Percentiles rank a stretch among this genome's conserved stretches.
Conservation (phyloP, 2,329 filamentous ascomycete species). For the Beauveria pseudobassiana region DNA sequence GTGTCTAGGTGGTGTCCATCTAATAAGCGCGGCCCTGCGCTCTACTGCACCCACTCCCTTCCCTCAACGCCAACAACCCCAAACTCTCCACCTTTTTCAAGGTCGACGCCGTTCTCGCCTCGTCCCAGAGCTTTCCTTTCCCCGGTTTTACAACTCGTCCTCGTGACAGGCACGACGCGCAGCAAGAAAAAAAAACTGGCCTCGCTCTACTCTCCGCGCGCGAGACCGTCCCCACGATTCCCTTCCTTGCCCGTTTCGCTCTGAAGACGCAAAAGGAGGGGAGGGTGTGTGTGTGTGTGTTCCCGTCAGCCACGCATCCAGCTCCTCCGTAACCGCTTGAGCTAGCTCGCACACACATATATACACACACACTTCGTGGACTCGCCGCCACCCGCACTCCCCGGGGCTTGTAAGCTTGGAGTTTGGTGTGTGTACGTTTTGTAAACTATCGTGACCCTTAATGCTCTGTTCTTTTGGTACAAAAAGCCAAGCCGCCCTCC, state of each 20-base stretch:
- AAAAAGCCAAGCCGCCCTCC: constrained; percentile 3
- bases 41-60: not conserved
- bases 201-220: not conserved
- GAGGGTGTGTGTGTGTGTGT: not conserved
- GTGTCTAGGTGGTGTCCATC: not conserved
- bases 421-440: not conserved
- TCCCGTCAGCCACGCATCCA: not conserved
- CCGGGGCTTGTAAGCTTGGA: not conserved
- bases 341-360: not conserved
- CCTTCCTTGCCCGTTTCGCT: not conserved
- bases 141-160: constrained; percentile 7
- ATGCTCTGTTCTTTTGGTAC: not conserved
- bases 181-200: not conserved
- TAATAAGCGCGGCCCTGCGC: not conserved
- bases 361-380: not conserved
- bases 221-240: not conserved
- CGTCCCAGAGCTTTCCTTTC: not conserved
- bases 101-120: constrained; percentile 11
- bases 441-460: constrained; percentile 5
- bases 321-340: constrained; percentile 1
- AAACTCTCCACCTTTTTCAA: constrained; percentile 7
- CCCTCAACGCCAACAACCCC: not conserved
- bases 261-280: not conserved
- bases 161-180: not conserved
- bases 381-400: constrained; percentile 2